Conservation (phyloP, 2,329 filamentous ascomycete genomes). For the Xylaria sp. region DNA sequence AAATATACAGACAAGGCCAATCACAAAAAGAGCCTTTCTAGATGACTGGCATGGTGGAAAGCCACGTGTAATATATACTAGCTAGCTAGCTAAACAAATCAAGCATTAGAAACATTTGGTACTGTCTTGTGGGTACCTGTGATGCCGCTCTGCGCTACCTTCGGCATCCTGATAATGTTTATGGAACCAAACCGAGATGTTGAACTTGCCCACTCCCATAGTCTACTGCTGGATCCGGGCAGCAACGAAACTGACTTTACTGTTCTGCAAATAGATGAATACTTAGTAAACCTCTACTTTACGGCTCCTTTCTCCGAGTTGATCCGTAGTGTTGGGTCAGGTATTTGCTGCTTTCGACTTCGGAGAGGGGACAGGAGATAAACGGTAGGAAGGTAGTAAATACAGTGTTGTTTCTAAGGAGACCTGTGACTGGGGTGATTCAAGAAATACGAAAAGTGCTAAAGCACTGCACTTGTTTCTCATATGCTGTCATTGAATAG, state of each 20-base stretch:
- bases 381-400: no score
- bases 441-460: neutral
- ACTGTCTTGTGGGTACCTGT: neutral
- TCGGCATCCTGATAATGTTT: neutral
- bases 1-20: neutral
- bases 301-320: no score
- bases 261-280: neutral
- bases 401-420: neutral
- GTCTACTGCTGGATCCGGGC: neutral
- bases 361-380: neutral
- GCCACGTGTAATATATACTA: constrained; percentile 4
- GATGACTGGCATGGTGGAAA: neutral
- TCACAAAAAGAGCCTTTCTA: neutral
- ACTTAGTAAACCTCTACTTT: neutral
- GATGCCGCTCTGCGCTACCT: neutral
- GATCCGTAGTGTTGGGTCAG: neutral
- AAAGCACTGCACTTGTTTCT: neutral
- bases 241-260: neutral
- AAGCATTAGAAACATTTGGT: neutral
- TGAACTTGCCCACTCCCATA: neutral
- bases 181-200: neutral
- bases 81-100: neutral
- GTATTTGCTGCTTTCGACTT: neutral
- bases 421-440: neutral
- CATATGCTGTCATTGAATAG: constrained; percentile 13